phyloP scores from a whole-genome alignment of 768 basidiomycete species.

The Leccinum longicurvipes region DNA sequence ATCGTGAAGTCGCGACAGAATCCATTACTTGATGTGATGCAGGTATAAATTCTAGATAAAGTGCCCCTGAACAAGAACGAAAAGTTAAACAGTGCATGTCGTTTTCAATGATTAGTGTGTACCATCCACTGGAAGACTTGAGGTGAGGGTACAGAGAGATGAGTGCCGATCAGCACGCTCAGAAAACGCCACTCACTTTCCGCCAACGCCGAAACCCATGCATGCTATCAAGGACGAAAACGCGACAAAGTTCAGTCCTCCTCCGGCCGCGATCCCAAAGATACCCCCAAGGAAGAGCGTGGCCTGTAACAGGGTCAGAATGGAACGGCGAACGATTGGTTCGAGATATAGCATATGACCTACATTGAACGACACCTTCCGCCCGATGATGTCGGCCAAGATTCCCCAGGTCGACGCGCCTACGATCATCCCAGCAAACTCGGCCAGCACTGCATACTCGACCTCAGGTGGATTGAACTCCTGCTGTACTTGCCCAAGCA shows the following conservation, averaged over 20 bases:
- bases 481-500: slow-evolving; percentile 41
- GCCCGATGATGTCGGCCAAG: slow-evolving; percentile 47
- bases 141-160: not conserved
- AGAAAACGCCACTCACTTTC: slow-evolving; percentile 39
- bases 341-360: not conserved
- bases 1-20: not conserved
- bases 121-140: slow-evolving; percentile 48
- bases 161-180: slow-evolving; percentile 16
- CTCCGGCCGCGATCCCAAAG: slow-evolving; percentile 51
- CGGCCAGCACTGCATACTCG: slow-evolving; percentile 44
- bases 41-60: slow-evolving; percentile 46
- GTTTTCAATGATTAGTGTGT: slow-evolving; percentile 5
- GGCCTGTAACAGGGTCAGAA: slow-evolving; percentile 13
- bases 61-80: slow-evolving; percentile 35
- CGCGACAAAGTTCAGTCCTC: slow-evolving; percentile 42
- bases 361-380: slow-evolving; percentile 44
- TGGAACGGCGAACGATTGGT: not conserved
- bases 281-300: slow-evolving; percentile 39
- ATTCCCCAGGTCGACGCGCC: slow-evolving; percentile 50
- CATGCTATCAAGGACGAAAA: slow-evolving; percentile 46
- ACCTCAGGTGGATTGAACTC: slow-evolving; percentile 42
- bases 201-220: slow-evolving; percentile 49
- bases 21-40: slow-evolving; percentile 35
- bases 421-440: slow-evolving; percentile 47
- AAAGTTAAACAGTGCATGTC: not conserved